A percentile compares a stretch with the other conserved stretches of the same genome.
These are phyloP conservation scores for Alternaria sp. DNA, from an alignment of 2,329 filamentous ascomycete genomes.

Conservation along the genomic window DNA sequence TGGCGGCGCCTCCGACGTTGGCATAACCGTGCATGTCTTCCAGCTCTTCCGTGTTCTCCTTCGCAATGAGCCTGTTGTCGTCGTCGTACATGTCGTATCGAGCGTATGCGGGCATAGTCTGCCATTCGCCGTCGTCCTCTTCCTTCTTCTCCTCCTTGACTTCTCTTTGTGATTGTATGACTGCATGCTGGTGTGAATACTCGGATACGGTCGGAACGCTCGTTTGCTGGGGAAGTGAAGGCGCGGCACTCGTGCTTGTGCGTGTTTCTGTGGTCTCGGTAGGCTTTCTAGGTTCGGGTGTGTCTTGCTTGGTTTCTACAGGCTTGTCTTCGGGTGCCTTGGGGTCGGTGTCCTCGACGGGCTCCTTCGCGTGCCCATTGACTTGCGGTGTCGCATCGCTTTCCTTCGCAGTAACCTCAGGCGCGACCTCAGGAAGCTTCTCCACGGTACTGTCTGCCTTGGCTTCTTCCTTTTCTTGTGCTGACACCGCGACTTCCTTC, in stretches of 20 bases:
- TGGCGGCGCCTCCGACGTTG: conserved; percentile 85
- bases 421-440: conserved; percentile 4
- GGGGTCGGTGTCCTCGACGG: conserved; percentile 12
- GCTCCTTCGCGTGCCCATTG: conserved; percentile 21
- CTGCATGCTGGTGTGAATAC: conserved; percentile 87
- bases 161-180: conserved; percentile 56
- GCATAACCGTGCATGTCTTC: conserved; percentile 75
- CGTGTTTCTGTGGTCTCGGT: conserved; percentile 8
- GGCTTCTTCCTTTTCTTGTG: conserved; percentile 15
- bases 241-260: conserved; percentile 14
- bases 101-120: conserved; percentile 91
- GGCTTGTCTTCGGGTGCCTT: conserved; percentile 11
- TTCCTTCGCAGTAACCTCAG: conserved; percentile 12
- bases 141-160: conserved; percentile 55
- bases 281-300: neutral
- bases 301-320: conserved; percentile 4
- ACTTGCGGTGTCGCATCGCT: conserved; percentile 13
- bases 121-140: conserved; percentile 79
- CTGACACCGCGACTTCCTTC: conserved; percentile 36
- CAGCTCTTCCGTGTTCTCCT: conserved; percentile 72
- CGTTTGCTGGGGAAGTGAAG: conserved; percentile 16
- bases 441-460: conserved; percentile 11
- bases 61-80: conserved; percentile 83
- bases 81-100: conserved; percentile 97
- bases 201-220: conserved; percentile 65